Base-by-base conservation (phyloP, 139 green algal species). In the Haematococcus lacustris region DNA sequence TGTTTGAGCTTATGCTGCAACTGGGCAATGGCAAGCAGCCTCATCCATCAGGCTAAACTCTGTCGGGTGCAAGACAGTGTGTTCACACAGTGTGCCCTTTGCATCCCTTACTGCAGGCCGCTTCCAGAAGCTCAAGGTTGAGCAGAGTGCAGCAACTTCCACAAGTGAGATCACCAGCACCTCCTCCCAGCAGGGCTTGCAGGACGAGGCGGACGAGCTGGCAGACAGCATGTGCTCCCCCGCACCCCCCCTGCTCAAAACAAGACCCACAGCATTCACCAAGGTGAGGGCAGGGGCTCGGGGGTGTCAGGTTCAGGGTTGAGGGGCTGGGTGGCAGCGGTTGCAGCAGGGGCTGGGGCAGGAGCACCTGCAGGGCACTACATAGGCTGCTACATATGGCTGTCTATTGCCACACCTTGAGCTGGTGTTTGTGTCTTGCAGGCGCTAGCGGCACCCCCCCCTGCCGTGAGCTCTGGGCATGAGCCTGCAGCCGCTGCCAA, bases 121-220 rank as follows among this genome's bases (percentile, higher is more conserved):
- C 70, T 74, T 67, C 70, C 38, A 67, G 38, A 77, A 71, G 71
- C 59, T 68, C 9, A 68, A 37, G n/a, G 68, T 73, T 7, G 63
- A 35, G 3, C 63, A 50, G 5, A 75, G 69, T 59, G 26, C 62
- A 40, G 9, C 23, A 13, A 51, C 63, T 32, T 57, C 50, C 3
- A 0, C 39, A 21, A 3, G 40, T 23, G 62, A 26, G 28, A 23
- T 32, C 63, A 60, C n/a, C 72, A 28, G 30, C 0, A 33, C 33
- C 3, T 33, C 64, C 17, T 7, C 21, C 53, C 53, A 64, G 53
- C n/a, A n/a, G n/a, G n/a, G n/a, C n/a, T n/a, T n/a, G n/a, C n/a
- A n/a, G n/a, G n/a, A n/a, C n/a, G n/a, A n/a, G n/a, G n/a, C n/a
- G n/a, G n/a, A n/a, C n/a, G n/a, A n/a, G n/a, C n/a, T n/a, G n/a